phyloP scores from a whole-genome alignment of 2,329 filamentous ascomycete species.

The Coniochaeta sp. region DNA sequence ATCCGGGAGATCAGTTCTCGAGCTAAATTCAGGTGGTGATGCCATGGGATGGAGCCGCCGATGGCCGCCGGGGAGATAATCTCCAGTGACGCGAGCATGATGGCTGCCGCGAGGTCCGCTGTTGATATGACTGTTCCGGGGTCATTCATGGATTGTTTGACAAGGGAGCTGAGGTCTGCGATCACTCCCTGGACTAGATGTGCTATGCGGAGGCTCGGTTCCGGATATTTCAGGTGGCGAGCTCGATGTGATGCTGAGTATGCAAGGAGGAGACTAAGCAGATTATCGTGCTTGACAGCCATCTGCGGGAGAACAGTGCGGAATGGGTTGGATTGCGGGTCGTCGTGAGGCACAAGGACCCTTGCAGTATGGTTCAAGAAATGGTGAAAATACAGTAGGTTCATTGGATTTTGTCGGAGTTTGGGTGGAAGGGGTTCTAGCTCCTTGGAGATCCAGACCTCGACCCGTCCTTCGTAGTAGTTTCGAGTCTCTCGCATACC shows the following conservation, averaged over 20 bases:
- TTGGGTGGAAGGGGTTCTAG: constrained; percentile 39
- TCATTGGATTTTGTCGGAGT: constrained; percentile 68
- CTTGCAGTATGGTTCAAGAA: constrained; percentile 75
- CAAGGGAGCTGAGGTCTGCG: constrained; percentile 50
- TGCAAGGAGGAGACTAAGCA: constrained; percentile 69
- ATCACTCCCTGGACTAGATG: constrained; percentile 75
- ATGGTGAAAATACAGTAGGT: constrained; percentile 59
- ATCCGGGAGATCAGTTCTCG: constrained; percentile 66
- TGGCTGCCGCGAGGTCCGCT: constrained; percentile 69
- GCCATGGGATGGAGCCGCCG: constrained; percentile 74
- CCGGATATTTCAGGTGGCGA: constrained; percentile 62
- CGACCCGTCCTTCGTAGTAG: constrained; percentile 64
- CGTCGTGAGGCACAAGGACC: constrained; percentile 43
- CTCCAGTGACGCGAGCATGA: constrained; percentile 78
- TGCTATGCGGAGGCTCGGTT: constrained; percentile 71
- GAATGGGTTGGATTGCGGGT: constrained; percentile 44
- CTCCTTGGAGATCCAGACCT: constrained; percentile 45
- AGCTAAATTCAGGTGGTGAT: constrained; percentile 68
- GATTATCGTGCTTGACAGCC: constrained; percentile 60
- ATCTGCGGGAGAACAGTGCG: constrained; percentile 45
- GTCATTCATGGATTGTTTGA: constrained; percentile 48
- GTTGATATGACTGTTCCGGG: constrained; percentile 58
- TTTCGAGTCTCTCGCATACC: constrained; percentile 38
- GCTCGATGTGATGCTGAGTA: constrained; percentile 82
- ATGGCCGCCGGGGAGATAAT: constrained; percentile 79